Evolutionary conservation across 306 rosid genomes (phyloP), one percentile per base, ranked within the genome.

Genomic region (Glycyrrhiza uralensis): DNA sequence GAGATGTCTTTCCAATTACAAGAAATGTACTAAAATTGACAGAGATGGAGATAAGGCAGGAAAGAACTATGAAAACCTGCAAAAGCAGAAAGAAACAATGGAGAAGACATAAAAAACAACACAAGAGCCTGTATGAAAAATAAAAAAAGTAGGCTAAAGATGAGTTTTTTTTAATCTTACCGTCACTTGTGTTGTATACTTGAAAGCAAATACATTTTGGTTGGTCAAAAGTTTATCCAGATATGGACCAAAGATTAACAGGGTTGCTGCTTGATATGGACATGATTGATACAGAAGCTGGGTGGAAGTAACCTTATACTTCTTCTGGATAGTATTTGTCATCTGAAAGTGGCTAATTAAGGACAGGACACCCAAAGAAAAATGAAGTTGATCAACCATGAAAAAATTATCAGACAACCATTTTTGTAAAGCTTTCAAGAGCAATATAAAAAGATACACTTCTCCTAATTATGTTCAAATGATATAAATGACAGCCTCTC

Each of bases 281-380:
- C 90, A 86, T 77, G 98, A 91, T 51, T 94, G 98, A 77, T 89
- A 93, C 7, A 94, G 81, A 78, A 94, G 97, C 83, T 94, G 98
- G 65, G 98, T 94, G 42, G 98, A 94, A 79, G 98, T 87, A 79
- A 94, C 98, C 88, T 90, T 94, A 72, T 60, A 89, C 85, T 85
- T 89, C 86, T 91, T 94, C 83, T 94, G 98, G 79, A 94, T 94
- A 73, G 97, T 94, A 76, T 94, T 94, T 50, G 98, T 94, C 98
- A 94, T 89, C 98, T 94, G 84, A 81, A 74, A 78, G 47, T 19
- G 24, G 80, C 82, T 85, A 67, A 79, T 93, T 82, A 93, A 93
- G 94, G 79, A 81, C 72, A 72, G 74, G 58, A 83, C 54, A 57
- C 9, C 6, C 17, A 62, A 15, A 47, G 6, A 26, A 38, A 62